phyloP scores from a whole-genome alignment of 2,329 filamentous ascomycete genomes.

The Xylariaceae sp. region DNA sequence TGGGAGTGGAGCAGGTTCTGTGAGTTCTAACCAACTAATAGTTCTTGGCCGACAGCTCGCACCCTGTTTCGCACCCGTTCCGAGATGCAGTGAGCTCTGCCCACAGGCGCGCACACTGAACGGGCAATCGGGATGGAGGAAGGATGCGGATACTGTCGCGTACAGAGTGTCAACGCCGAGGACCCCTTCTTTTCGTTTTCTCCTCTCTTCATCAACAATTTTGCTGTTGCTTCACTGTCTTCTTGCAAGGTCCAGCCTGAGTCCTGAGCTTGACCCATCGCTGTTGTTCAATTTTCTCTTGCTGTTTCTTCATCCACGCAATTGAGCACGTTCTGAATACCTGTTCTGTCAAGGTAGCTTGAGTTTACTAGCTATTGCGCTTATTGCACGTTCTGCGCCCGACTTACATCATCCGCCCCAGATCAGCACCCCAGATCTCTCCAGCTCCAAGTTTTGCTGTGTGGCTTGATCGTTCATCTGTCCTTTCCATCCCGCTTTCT shows the following conservation, averaged over 20 bases:
- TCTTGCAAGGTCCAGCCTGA: neutral
- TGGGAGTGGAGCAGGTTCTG: slow-evolving; percentile 10
- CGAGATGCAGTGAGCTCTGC: no score
- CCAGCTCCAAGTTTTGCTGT: neutral
- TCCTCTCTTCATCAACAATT: slow-evolving; percentile 1
- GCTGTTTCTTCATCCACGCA: no score
- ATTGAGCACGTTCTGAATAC: no score
- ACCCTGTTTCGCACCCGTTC: no score
- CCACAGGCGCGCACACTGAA: no score
- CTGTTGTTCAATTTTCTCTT: no score
- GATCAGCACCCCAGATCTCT: slow-evolving; percentile 2
- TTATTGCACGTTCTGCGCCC: no score
- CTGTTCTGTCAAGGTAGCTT: no score
- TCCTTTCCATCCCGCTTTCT: slow-evolving; percentile 1
- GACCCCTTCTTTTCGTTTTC: neutral
- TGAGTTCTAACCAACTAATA: neutral
- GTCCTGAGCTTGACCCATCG: no score
- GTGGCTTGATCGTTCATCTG: slow-evolving; percentile 2
- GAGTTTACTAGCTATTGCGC: no score
- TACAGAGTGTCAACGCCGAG: neutral
- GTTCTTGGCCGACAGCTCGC: slow-evolving; percentile 6
- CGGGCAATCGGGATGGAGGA: no score
- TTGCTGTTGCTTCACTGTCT: slow-evolving; percentile 1
- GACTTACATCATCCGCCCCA: slow-evolving; percentile 21
- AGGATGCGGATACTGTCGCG: no score